These are phyloP conservation scores for Saccharomyces pastorianus DNA, from an alignment of 1,139 yeast species.

Conservation along the genomic window DNA sequence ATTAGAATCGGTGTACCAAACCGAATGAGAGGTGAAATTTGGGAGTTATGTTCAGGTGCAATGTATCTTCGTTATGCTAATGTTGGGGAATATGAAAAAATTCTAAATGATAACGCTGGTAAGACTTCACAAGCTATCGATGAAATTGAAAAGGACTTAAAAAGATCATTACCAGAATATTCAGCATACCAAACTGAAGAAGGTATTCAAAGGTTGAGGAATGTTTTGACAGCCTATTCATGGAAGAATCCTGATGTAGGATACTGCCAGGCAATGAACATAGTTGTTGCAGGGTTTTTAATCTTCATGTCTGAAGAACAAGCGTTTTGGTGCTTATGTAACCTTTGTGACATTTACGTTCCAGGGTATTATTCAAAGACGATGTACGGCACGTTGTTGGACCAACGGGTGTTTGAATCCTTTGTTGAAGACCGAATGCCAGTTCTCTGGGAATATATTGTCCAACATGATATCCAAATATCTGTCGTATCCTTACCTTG, in stretches of 20 bases:
- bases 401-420: conserved; percentile 88
- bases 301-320: conserved; percentile 96
- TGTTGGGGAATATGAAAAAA: conserved; percentile 48
- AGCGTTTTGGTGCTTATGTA: conserved; percentile 86
- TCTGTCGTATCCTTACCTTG: conserved; percentile 93
- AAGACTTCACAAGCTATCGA: conserved; percentile 78
- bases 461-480: conserved; percentile 76
- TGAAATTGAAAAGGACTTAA: conserved; percentile 92
- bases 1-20: conserved; percentile 90
- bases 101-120: conserved; percentile 54
- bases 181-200: conserved; percentile 83
- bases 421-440: conserved; percentile 89
- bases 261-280: conserved; percentile 98
- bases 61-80: conserved; percentile 64
- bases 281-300: conserved; percentile 86
- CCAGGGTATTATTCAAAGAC: conserved; percentile 97
- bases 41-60: conserved; percentile 91
- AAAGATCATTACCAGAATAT: conserved; percentile 90
- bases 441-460: conserved; percentile 73
- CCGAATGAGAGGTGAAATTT: conserved; percentile 83
- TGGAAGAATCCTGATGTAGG: conserved; percentile 98
- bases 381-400: conserved; percentile 93
- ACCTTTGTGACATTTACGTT: conserved; percentile 74
- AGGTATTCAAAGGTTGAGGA: conserved; percentile 75
- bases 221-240: conserved; percentile 87